A percentile compares a stretch with the other conserved stretches of the same genome.
These are phyloP conservation scores for Ogataea pignaliae DNA, from an alignment of 805 yeast genomes.

Conservation along the genomic window DNA sequence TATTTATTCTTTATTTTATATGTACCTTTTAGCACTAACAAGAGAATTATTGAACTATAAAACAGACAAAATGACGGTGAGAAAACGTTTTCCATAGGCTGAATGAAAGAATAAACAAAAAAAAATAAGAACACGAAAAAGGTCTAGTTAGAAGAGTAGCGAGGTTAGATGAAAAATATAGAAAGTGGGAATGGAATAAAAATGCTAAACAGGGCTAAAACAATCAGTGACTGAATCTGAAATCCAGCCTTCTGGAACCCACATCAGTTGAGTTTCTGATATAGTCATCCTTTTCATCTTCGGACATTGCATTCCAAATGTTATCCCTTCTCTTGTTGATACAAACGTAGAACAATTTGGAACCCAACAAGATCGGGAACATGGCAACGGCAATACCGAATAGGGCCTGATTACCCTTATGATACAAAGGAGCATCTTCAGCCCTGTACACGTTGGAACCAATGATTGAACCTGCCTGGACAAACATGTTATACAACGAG, in stretches of 20 bases:
- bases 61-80: too few relatives aligned
- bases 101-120: too few relatives aligned
- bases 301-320: slow-evolving; percentile 47
- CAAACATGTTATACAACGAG: slow-evolving; percentile 60
- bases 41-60: too few relatives aligned
- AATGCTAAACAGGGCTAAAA: too few relatives aligned
- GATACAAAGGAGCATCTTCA: slow-evolving; percentile 57
- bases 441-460: slow-evolving; percentile 52
- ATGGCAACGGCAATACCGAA: slow-evolving; percentile 31
- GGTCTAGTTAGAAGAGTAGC: too few relatives aligned
- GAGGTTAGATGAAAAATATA: too few relatives aligned
- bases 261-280: slow-evolving; percentile 39
- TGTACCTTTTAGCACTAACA: too few relatives aligned
- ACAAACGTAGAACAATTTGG: slow-evolving; percentile 35
- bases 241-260: slow-evolving; percentile 58
- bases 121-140: too few relatives aligned
- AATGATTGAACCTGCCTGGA: slow-evolving; percentile 53
- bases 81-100: too few relatives aligned
- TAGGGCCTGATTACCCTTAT: slow-evolving; percentile 48
- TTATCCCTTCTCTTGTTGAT: slow-evolving; percentile 41
- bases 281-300: slow-evolving; percentile 48
- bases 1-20: too few relatives aligned
- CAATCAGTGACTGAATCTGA: slow-evolving; percentile 23
- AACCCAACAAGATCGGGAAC: slow-evolving; percentile 23
- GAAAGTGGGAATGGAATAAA: too few relatives aligned